phyloP scores from a whole-genome alignment of 805 yeast genomes.

The Pichia eremophila region DNA sequence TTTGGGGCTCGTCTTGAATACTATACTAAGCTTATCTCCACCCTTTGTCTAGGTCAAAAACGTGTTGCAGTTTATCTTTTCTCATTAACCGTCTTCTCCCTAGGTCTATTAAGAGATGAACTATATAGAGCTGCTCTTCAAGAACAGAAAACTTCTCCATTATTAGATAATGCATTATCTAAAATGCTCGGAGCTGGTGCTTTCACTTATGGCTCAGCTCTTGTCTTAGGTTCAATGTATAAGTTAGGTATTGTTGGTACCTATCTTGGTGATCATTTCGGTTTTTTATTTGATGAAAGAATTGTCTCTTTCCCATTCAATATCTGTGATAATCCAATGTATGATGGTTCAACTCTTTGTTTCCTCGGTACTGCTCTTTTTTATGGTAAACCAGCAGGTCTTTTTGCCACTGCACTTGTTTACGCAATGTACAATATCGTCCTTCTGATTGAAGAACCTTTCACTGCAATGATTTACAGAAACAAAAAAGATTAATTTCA shows the following conservation, averaged over 20 bases:
- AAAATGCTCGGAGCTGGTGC: constrained; percentile 38
- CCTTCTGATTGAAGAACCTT: constrained; percentile 86
- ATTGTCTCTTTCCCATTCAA: constrained; percentile 93
- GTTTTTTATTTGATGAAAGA: constrained; percentile 83
- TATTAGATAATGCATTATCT: constrained; percentile 33
- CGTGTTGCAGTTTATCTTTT: constrained; percentile 75
- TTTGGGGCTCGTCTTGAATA: constrained; percentile 82
- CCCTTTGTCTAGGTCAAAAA: constrained; percentile 55
- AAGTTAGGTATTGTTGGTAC: constrained; percentile 93
- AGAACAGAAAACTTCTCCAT: constrained; percentile 58
- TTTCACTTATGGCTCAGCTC: constrained; percentile 65
- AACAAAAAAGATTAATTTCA: constrained; percentile 2
- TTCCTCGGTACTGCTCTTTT: constrained; percentile 86
- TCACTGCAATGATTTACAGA: constrained; percentile 84
- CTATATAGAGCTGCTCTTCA: constrained; percentile 62
- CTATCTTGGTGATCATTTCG: constrained; percentile 94
- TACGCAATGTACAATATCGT: constrained; percentile 78
- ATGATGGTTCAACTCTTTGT: constrained; percentile 81
- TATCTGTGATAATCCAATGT: constrained; percentile 90
- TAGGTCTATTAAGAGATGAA: constrained; percentile 78
- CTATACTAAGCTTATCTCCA: constrained; percentile 67
- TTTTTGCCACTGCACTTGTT: constrained; percentile 63
- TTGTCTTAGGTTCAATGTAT: constrained; percentile 83
- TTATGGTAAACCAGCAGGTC: constrained; percentile 86
- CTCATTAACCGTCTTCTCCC: constrained; percentile 73